Base-by-base conservation (phyloP, 2,329 filamentous ascomycete species). In the Sporothrix inflata region DNA sequence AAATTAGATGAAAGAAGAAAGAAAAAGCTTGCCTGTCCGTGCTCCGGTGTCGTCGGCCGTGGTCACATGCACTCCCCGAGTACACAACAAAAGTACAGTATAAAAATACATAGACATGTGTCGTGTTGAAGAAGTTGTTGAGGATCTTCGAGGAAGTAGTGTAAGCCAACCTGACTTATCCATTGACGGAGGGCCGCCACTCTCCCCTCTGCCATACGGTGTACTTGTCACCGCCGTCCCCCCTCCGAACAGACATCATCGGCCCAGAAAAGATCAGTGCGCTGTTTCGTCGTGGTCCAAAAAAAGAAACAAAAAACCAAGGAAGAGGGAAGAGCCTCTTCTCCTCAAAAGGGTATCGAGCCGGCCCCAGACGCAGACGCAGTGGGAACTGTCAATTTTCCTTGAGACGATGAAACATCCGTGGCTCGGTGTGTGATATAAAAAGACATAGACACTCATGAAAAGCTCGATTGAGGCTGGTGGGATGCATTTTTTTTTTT, bases 381-480 rank as follows among this genome's bases (percentile, higher is more conserved):
- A 2, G 55, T 61, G 34, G 55, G 16, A 61, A 38, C 30, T 40
- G 16, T n/a, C 55, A 61, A 4, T 21, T 40, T 61, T 61, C 24
- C 55, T 61, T 38, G 9, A 12, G 30, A 40, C 60, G 60, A 63
- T 27, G 60, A 65, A 65, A 65, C 60, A 65, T 12, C 11, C 12
- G 21, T 65, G 60, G 60, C 21, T 49, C 24, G 14, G 63, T 49
- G 16, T 34, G 16, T 21, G 63, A 34, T n/a, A 66, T 34, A 49
- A 34, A 66, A 66, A 66, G 40, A 66, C 38, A 42, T n/a, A 40
- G n/a, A 24, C 11, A 24, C n/a, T 63, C 57, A 63, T 19, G 42
- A 14, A 45, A 27, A 9, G 16, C 63, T n/a, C 27, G 21, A 66
- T 66, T 5, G 19, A 19, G 27, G 14, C 4, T 11, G 5, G 42